Base-by-base conservation (phyloP, 352 stramenopile species). In the Phytopythium helicoides region DNA sequence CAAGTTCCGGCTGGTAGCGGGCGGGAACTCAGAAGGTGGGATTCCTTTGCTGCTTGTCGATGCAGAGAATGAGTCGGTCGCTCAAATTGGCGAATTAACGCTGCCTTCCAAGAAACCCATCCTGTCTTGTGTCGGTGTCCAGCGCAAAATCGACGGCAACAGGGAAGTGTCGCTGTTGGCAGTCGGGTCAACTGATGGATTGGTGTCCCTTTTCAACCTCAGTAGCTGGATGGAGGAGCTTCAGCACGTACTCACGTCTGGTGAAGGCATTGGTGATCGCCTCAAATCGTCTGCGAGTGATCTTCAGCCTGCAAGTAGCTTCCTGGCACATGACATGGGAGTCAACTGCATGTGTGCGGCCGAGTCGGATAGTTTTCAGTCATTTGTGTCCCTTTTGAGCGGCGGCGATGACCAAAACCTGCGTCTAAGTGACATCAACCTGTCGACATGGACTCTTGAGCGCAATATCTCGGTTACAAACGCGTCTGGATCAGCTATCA, bases 291-390 rank as follows among this genome's bases (percentile, higher is more conserved):
- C 86, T 26, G 56, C 71, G 28, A 48, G 52, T 23, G n/a, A 50
- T 8, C 39, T 70, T 25, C 51, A 70, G 25, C 81, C 76, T 7
- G 68, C 53, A 48, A 68, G 63, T 25, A 75, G 61, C 45, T 94
- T 93, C 56, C 50, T 88, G 26, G 86, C 79, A 0, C 86, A 95
- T 41, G 84, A 93, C 56, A 93, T 95, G 81, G 86, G 86, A 38
- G 64, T 70, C 26, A 95, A 95, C 45, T 91, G 76, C 56, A 59
- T 92, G 34, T 50, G 68, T 21, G 53, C 73, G 18, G 59, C 68
- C 11, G 58, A 56, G n/a, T 60, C 48, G 10, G 35, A 60, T 3
- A 23, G 54, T 21, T 35, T 51, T 35, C 54, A 47, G 18, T 44
- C 31, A 12, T 48, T 68, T 2, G 75, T 94, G 34, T 50, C 66